phyloP scores from a whole-genome alignment of 257 asterid genomes.

The Solanum piurae region DNA sequence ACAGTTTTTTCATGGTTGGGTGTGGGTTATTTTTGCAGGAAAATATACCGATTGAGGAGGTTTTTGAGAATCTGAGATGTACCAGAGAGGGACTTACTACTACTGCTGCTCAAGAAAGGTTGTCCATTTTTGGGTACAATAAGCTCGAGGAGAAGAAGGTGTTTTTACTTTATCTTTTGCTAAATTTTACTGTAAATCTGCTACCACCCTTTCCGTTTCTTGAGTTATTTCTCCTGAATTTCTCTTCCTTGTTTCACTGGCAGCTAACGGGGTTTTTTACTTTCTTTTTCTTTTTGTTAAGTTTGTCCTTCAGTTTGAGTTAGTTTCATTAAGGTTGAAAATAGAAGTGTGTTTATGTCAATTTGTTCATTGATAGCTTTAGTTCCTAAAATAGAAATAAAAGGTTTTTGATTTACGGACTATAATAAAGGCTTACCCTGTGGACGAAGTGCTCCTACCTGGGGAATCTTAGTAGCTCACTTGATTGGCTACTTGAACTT shows the following conservation, averaged over 20 bases:
- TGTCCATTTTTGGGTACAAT: slow-evolving; percentile 85
- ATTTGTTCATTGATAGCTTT: neutral
- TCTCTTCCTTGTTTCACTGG: neutral
- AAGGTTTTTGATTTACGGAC: neutral
- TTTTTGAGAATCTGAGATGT: slow-evolving; percentile 92
- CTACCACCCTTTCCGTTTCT: neutral
- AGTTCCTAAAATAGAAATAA: neutral
- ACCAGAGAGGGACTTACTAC: slow-evolving; percentile 73
- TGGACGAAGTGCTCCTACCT: neutral
- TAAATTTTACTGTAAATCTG: slow-evolving; percentile 2
- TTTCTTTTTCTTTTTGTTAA: neutral
- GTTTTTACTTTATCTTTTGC: neutral
- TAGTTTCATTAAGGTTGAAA: neutral
- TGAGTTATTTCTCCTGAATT: neutral
- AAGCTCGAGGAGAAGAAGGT: slow-evolving; percentile 99
- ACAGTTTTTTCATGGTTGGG: slow-evolving; percentile 2
- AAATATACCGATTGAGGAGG: slow-evolving; percentile 89
- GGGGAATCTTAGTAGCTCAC: neutral
- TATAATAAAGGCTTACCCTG: neutral
- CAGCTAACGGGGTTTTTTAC: neutral
- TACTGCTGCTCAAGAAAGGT: slow-evolving; percentile 78
- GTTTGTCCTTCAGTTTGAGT: neutral
- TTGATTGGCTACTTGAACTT: neutral
- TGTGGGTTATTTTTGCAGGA: slow-evolving; percentile 41
- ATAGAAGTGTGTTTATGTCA: neutral